A percentile compares a stretch with the other conserved stretches of the same genome.
These are phyloP conservation scores for Puccinellia tenuiflora DNA, from an alignment of 176 grass and related monocot species.

Conservation along the genomic window DNA sequence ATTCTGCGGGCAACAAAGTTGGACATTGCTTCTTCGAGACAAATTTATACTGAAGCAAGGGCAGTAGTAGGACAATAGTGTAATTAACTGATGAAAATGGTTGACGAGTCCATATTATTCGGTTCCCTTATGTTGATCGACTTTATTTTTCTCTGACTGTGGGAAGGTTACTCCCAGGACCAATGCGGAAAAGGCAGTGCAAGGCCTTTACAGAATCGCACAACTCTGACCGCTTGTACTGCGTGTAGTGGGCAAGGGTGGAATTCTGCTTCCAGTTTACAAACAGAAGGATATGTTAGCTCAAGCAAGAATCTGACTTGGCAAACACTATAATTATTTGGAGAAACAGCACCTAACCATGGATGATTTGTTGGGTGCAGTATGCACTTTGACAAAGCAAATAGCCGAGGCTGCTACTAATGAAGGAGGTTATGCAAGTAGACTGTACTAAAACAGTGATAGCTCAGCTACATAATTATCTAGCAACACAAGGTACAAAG, in stretches of 20 bases:
- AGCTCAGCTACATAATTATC: slow-evolving; percentile 80
- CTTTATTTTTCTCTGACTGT: slow-evolving; percentile 96
- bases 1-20: slow-evolving; percentile 46
- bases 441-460: slow-evolving; percentile 84
- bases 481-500: slow-evolving; percentile 83
- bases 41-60: slow-evolving; percentile 69
- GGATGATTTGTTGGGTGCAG: slow-evolving; percentile 76
- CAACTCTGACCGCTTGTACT: slow-evolving; percentile 74
- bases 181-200: slow-evolving; percentile 53
- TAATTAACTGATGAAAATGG: slow-evolving; percentile 4
- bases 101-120: not conserved
- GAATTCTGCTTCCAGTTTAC: slow-evolving; percentile 53
- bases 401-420: slow-evolving; percentile 72
- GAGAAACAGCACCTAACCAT: slow-evolving; percentile 43
- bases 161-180: slow-evolving; percentile 80
- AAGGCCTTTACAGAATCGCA: slow-evolving; percentile 60
- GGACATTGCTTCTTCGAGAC: slow-evolving; percentile 80
- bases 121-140: slow-evolving; percentile 91
- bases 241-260: slow-evolving; percentile 76
- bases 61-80: not conserved
- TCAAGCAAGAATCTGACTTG: not conserved
- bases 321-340: not conserved
- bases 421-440: slow-evolving; percentile 77
- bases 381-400: slow-evolving; percentile 87
- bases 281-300: slow-evolving; percentile 14